phyloP scores from a whole-genome alignment of 306 rosid genomes.

The Psophocarpus tetragonolobus region DNA sequence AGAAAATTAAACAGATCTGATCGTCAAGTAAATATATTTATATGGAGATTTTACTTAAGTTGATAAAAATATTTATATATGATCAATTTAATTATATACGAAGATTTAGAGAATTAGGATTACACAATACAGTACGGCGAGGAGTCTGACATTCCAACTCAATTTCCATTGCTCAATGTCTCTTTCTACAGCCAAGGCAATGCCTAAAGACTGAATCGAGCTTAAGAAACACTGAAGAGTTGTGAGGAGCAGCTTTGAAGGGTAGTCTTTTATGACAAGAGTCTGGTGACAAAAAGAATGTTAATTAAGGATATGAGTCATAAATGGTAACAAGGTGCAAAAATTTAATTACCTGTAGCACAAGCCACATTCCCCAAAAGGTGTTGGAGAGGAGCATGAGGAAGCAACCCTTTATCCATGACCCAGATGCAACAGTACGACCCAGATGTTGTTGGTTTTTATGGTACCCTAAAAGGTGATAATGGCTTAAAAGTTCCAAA shows the following conservation, averaged over 20 bases:
- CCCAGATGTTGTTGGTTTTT: neutral
- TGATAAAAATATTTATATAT: neutral
- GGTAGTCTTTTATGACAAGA: slow-evolving; percentile 60
- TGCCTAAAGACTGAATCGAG: slow-evolving; percentile 59
- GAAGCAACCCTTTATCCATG: slow-evolving; percentile 88
- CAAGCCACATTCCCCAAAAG: slow-evolving; percentile 79
- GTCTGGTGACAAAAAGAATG: slow-evolving; percentile 41
- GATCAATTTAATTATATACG: slow-evolving; percentile 1
- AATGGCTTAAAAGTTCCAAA: slow-evolving; percentile 38
- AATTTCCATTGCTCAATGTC: slow-evolving; percentile 70
- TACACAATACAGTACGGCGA: slow-evolving; percentile 76
- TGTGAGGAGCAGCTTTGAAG: slow-evolving; percentile 74
- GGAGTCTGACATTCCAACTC: slow-evolving; percentile 69
- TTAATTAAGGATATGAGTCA: neutral
- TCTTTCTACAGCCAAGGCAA: slow-evolving; percentile 73
- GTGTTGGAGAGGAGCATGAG: slow-evolving; percentile 73
- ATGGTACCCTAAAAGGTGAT: slow-evolving; percentile 42
- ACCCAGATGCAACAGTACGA: slow-evolving; percentile 34
- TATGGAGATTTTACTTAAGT: neutral
- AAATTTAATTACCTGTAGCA: slow-evolving; percentile 66
- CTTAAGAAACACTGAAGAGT: slow-evolving; percentile 68
- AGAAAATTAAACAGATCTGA: neutral
- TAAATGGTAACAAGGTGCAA: neutral
- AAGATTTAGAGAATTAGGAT: slow-evolving; percentile 32
- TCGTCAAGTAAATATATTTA: neutral